A percentile compares a stretch with the other conserved stretches of the same genome.
These are phyloP conservation scores for Neoarthrinium moseri DNA, from an alignment of 2,329 filamentous ascomycete species.

Conservation along the genomic window DNA sequence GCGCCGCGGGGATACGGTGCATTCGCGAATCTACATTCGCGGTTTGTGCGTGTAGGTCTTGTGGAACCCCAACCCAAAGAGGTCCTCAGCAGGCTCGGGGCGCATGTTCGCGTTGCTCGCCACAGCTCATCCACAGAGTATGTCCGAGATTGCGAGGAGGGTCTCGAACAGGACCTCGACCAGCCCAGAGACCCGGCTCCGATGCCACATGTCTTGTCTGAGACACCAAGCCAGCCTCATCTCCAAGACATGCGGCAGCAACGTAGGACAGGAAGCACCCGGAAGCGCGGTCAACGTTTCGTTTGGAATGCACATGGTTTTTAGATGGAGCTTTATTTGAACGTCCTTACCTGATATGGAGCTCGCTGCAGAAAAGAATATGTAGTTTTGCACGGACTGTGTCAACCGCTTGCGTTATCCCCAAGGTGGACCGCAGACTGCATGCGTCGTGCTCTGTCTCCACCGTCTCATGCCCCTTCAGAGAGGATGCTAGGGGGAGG, in stretches of 20 bases:
- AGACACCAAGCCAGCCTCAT: constrained; percentile 1
- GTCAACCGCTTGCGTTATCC: neutral
- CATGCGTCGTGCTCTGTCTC: constrained; percentile 4
- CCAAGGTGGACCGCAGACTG: constrained; percentile 1
- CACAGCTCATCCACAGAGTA: no score
- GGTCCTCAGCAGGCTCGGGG: neutral
- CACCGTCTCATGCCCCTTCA: constrained; percentile 2
- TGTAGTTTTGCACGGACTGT: neutral
- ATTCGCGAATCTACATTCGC: constrained; percentile 24
- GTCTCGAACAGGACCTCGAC: neutral
- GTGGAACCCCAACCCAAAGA: neutral
- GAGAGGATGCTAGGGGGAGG: constrained; percentile 6
- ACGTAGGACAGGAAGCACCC: neutral
- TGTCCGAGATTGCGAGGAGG: no score
- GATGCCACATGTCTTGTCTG: constrained; percentile 5
- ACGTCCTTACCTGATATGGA: neutral
- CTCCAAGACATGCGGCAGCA: constrained; percentile 7
- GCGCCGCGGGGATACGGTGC: constrained; percentile 22
- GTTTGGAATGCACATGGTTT: neutral
- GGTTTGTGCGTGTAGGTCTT: constrained; percentile 1
- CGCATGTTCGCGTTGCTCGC: neutral
- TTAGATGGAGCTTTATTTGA: neutral
- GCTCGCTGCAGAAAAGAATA: neutral
- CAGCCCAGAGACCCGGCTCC: constrained; percentile 1
- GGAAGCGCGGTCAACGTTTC: neutral